A percentile compares a stretch with the other conserved stretches of the same genome.
Evolutionary conservation across 352 stramenopile genomes (phyloP).

Genomic region (Phytophthora hybrid): DNA sequence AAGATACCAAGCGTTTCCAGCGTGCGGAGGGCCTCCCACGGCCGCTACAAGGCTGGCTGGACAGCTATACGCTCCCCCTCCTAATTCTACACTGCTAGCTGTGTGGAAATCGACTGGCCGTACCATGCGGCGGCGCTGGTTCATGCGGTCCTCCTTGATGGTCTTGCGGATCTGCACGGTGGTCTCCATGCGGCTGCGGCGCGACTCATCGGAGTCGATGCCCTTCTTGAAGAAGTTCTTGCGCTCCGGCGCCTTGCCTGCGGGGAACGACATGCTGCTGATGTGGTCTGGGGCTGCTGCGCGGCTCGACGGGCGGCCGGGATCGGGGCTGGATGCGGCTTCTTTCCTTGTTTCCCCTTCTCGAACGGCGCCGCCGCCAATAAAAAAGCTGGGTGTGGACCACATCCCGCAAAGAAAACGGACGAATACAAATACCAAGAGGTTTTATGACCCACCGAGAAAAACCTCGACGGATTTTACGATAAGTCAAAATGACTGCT

Average conservation of each 20-base stretch:
- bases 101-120: background rate
- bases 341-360: conserved; percentile 47
- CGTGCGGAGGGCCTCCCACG: background rate
- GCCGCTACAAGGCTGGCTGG: background rate
- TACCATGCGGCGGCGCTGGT: conserved; percentile 82
- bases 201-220: conserved; percentile 81
- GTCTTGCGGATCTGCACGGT: conserved; percentile 89
- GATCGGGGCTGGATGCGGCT: conserved; percentile 28
- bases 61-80: background rate
- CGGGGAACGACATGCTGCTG: conserved; percentile 73
- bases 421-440: conserved; percentile 21
- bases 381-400: conserved; percentile 34
- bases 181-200: conserved; percentile 77
- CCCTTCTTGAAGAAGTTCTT: conserved; percentile 85
- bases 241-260: conserved; percentile 73
- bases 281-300: conserved; percentile 5
- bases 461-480: conserved; percentile 38
- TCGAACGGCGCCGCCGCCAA: conserved; percentile 33
- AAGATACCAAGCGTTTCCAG: conserved; percentile 22
- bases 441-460: conserved; percentile 24
- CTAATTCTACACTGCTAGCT: background rate
- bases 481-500: conserved; percentile 6
- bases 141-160: conserved; percentile 85
- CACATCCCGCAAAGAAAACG: conserved; percentile 32
- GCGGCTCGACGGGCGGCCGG: conserved; percentile 18